Evolutionary conservation across 2,329 filamentous ascomycete genomes (phyloP), one percentile per base, ranked within the genome.

Genomic region (Xylariales sp.): DNA sequence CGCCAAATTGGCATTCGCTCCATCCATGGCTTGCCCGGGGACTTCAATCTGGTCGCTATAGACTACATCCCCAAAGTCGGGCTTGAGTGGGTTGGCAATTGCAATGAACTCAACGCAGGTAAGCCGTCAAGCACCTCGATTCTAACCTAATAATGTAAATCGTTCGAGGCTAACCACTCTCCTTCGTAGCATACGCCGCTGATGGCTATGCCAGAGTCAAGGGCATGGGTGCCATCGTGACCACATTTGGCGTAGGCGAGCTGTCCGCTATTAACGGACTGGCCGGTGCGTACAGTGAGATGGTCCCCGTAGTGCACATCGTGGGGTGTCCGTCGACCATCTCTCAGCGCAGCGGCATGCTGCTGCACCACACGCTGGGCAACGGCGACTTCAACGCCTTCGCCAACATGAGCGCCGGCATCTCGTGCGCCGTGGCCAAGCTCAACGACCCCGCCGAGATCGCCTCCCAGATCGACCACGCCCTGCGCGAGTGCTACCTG

Each of bases 301-400:
- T 87, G 72, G 89, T 92, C 1, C 90, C 91, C 1, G 83, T 94
- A 6, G 87, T 92, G 34, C 85, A 87, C 71, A 86, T 87, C 50
- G 85, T 87, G 10, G 85, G 85, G 10, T 82, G 82, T 28, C 84
- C 85, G 0, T 81, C 80, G 18, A 85, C 83, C 12, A 69, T 78
- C 16, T 82, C 82, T 5, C 84, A 86, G 73, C 80, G 79, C 64
- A 77, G 80, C 69, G 82, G 83, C 49, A 79, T 81, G 74, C 76
- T 86, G 36, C 78, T 89, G 61, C 91, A 93, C 78, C 91, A 93
- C 78, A 92, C 91, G 0, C 86, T 93, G 1, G 90, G 89, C 64
- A 92, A 93, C 73, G 91, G 93, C 67, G 91, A 97, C 81, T 97
- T 92, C 80, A 90, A 91, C 68, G 92, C 93, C 62, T 97, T 97